Percentiles rank a stretch among this genome's conserved stretches.
Conservation (phyloP, 2,329 filamentous ascomycete genomes). For the Trichophaea hybrida region DNA sequence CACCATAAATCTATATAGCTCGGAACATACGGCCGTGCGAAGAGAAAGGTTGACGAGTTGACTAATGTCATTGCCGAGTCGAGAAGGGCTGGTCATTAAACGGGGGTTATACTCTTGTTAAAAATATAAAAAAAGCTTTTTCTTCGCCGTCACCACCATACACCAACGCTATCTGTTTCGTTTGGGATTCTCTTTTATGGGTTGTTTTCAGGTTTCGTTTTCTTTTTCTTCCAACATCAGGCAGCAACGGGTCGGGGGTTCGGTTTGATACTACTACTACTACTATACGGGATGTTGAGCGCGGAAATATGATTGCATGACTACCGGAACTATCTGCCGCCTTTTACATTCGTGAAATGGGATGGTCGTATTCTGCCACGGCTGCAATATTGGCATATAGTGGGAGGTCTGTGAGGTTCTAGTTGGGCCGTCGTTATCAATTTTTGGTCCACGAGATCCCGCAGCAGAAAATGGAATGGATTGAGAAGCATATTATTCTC, state of each 20-base stretch:
- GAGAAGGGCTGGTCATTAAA: conserved; percentile 61
- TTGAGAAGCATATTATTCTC: too few relatives aligned
- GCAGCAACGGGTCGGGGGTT: background rate
- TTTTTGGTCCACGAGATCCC: too few relatives aligned
- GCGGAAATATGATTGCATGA: conserved; percentile 1
- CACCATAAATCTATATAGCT: conserved; percentile 42
- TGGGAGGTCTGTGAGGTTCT: too few relatives aligned
- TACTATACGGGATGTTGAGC: background rate
- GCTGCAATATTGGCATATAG: too few relatives aligned
- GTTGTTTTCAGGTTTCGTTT: background rate
- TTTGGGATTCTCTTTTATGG: background rate
- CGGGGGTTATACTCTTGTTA: background rate
- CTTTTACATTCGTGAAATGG: too few relatives aligned
- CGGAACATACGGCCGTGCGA: conserved; percentile 95
- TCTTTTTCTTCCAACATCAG: background rate
- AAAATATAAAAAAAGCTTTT: background rate
- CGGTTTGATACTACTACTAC: background rate
- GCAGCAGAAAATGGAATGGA: too few relatives aligned
- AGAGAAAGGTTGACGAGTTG: conserved; percentile 99
- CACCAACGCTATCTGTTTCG: background rate
- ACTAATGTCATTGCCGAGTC: conserved; percentile 95
- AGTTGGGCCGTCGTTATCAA: too few relatives aligned
- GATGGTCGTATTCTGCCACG: too few relatives aligned
- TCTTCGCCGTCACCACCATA: background rate
- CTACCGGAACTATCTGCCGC: background rate